Conservation (phyloP, 768 basidiomycete genomes). For the Dacryopinax spathularia region DNA sequence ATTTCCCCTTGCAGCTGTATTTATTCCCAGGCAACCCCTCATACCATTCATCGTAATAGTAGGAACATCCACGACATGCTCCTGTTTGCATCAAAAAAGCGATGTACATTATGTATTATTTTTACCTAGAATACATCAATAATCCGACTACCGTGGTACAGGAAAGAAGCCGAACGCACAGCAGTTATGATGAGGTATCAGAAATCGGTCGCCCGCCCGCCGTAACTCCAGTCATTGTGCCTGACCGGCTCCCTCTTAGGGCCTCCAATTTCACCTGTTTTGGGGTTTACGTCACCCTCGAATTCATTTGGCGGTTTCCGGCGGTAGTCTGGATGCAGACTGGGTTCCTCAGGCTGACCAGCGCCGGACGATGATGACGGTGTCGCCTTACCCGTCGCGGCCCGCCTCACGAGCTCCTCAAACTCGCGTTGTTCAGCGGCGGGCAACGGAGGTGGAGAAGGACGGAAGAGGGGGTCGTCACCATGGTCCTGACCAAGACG, state of each 20-base stretch:
- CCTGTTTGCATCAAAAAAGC: neutral
- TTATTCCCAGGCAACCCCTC: neutral
- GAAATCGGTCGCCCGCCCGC: constrained; percentile 79
- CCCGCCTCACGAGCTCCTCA: constrained; percentile 52
- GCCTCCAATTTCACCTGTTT: constrained; percentile 72
- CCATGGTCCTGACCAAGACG: neutral
- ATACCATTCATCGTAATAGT: neutral
- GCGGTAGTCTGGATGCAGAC: constrained; percentile 55
- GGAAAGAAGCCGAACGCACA: neutral
- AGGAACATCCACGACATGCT: neutral
- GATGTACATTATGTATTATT: neutral
- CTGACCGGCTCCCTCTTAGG: constrained; percentile 79
- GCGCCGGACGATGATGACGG: neutral
- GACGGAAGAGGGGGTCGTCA: constrained; percentile 1
- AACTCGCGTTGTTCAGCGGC: constrained; percentile 69
- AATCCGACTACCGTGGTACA: neutral
- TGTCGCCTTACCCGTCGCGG: neutral
- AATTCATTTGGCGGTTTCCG: constrained; percentile 45
- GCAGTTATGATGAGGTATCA: too few species aligned
- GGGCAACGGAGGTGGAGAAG: constrained; percentile 55
- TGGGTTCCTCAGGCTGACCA: neutral
- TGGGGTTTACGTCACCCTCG: constrained; percentile 65
- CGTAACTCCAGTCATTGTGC: constrained; percentile 82
- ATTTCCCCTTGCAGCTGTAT: neutral
- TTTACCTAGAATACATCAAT: neutral